Evolutionary conservation across 2,329 filamentous ascomycete species (phyloP), one percentile per base, ranked within the genome.

Genomic region (Microthyrium microscopicum): DNA sequence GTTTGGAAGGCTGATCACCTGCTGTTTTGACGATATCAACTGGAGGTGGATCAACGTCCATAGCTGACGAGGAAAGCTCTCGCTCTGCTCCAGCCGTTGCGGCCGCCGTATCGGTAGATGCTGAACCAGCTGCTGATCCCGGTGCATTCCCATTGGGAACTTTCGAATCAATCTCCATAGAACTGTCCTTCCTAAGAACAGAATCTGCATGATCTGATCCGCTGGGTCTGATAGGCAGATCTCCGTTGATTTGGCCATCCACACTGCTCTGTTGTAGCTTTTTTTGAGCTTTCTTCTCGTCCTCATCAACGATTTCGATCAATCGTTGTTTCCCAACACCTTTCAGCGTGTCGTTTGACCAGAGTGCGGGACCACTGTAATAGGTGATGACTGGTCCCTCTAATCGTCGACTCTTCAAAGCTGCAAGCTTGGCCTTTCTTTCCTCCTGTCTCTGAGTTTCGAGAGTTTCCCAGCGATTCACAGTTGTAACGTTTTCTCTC

Each of bases 391-490:
- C 82, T 0, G 89, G 83, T 0, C 89, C 89, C 34, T 87, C 76
- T 6, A 95, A 66, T 32, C 79, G 82, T 31, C 85, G 73, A 51
- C 84, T 82, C 46, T 92, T 80, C 44, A 95, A 62, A 11, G 87
- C 89, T 25, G 87, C 84, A 30, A 95, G 63, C 56, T 79, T 87
- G 26, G 75, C 78, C 41, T 73, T 70, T 40, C 87, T 70, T 48
- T 92, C 80, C 46, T 87, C 82, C 43, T 85, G 79, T 38, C 87
- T 73, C 51, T 78, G 74, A 56, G 83, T 84, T 57, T 98, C 89
- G 5, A 83, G 81, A 53, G 83, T 78, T 53, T 95, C 85, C 85
- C 87, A 95, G 36, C 82, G 69, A 49, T 87, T 94, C 48, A 93
- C 59, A 54, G 78, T 95, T 64, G 82, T 91, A 44, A 77, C 70